Base-by-base conservation (phyloP, 192 early-diverging fungal species). In the Mortierella hygrophila region DNA sequence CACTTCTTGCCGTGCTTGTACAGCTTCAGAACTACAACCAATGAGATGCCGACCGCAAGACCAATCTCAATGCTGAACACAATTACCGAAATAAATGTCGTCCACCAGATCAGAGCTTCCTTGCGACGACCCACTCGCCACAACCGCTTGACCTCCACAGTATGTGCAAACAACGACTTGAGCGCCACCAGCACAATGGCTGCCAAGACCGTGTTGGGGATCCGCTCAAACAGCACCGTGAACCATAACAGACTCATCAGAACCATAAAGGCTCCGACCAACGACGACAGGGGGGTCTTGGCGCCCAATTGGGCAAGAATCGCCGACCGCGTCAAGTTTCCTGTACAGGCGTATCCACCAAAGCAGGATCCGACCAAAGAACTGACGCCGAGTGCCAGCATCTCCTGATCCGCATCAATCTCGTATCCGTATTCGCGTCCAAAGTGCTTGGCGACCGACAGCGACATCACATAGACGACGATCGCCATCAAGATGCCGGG, bases 361-460 rank as follows among this genome's bases (percentile, higher is more conserved):
- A 89, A 89, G 42, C 82, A 89, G 3, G 88, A 89, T 37, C 83
- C 82, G 3, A 86, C 74, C 70, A 85, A 46, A 1, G 82, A 87
- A 0, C 80, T 84, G 4, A 77, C 68, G 20, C 88, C 88, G 20
- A 89, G 69, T 3, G 88, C 88, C 74, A 86, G 20, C 78, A 89
- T 79, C 38, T 89, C 88, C 57, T 89, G 88, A 46, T 85, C 81
- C n/a, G 88, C 78, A 42, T 83, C 78, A 10, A 89, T 72, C 44
- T 82, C 82, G 54, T 89, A 89, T 23, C 75, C 82, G 44, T 80
- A 87, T 54, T 77, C 78, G 37, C 74, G 40, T 38, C 81, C 83
- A 76, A 88, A 89, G 60, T 87, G 78, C 32, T 82, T 82, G 21
- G 88, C 85, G 0, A 89, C 83, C 29, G 88, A 77, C 16, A 89